These are phyloP conservation scores for Aspergillus sp. DNA, from an alignment of 2,329 filamentous ascomycete species.

Conservation along the genomic window DNA sequence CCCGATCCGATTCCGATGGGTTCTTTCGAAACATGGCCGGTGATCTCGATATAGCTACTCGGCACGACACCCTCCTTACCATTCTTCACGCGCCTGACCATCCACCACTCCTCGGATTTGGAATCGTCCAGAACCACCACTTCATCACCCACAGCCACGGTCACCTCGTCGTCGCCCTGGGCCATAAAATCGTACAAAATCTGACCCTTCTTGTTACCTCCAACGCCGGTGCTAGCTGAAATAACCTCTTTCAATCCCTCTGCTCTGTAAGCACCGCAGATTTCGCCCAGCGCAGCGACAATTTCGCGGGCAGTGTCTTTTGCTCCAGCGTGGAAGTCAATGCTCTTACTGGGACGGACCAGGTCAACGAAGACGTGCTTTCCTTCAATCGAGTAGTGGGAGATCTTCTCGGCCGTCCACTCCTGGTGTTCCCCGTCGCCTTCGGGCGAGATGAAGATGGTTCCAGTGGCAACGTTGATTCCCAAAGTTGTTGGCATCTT, in stretches of 20 bases:
- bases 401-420: slow-evolving; percentile 90
- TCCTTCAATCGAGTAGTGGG: slow-evolving; percentile 95
- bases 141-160: slow-evolving; percentile 80
- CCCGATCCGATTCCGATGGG: slow-evolving; percentile 52
- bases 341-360: slow-evolving; percentile 81
- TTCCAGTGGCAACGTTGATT: slow-evolving; percentile 81
- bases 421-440: slow-evolving; percentile 78
- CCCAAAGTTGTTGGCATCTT: slow-evolving; percentile 97
- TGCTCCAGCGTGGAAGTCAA: slow-evolving; percentile 93
- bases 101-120: slow-evolving; percentile 98
- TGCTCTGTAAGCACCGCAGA: slow-evolving; percentile 77
- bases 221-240: slow-evolving; percentile 62
- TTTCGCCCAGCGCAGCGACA: slow-evolving; percentile 74
- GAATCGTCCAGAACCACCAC: slow-evolving; percentile 81
- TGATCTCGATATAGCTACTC: slow-evolving; percentile 90
- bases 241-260: slow-evolving; percentile 76
- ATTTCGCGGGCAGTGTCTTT: slow-evolving; percentile 97
- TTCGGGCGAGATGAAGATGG: slow-evolving; percentile 83
- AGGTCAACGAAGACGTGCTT: slow-evolving; percentile 97
- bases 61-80: slow-evolving; percentile 93
- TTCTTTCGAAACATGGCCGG: slow-evolving; percentile 53
- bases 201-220: slow-evolving; percentile 67
- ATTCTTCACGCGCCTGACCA: slow-evolving; percentile 80
- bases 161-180: slow-evolving; percentile 93
- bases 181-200: slow-evolving; percentile 95